Evolutionary conservation across 2,329 filamentous ascomycete species (phyloP).

Genomic region (Lojkania enalia): DNA sequence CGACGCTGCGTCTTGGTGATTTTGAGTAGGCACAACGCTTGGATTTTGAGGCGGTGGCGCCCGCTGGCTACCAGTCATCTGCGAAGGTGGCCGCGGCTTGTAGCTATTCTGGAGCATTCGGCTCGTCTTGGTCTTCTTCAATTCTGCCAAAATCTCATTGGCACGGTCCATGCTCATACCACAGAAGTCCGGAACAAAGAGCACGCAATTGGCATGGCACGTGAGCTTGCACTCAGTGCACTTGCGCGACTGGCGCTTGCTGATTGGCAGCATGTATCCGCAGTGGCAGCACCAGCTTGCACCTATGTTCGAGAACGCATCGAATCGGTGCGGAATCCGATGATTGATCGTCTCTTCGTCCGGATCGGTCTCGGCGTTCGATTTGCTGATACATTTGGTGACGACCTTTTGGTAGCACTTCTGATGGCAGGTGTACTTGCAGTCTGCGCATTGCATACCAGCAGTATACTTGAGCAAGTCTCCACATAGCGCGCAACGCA

Average conservation of each 20-base stretch:
- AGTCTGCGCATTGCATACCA: constrained; percentile 98
- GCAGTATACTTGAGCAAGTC: constrained; percentile 98
- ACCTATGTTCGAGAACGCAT: constrained; percentile 94
- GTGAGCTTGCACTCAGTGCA: constrained; percentile 94
- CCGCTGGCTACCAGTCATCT: constrained; percentile 52
- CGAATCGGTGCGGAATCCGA: constrained; percentile 95
- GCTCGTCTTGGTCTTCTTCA: constrained; percentile 66
- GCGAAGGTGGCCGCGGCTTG: constrained; percentile 57
- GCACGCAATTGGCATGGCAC: constrained; percentile 86
- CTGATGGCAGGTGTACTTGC: constrained; percentile 98
- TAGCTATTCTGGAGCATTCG: constrained; percentile 26
- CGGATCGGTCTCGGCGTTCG: constrained; percentile 95
- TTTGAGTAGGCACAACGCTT: constrained; percentile 56
- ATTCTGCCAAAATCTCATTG: constrained; percentile 87
- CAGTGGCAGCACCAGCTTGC: constrained; percentile 99
- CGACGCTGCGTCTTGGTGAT: too few species aligned
- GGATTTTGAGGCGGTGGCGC: constrained; percentile 24
- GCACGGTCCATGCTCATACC: constrained; percentile 99
- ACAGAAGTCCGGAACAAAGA: constrained; percentile 97
- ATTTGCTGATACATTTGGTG: constrained; percentile 99
- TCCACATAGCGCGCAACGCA: constrained; percentile 96
- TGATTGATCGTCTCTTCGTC: constrained; percentile 99
- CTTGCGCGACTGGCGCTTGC: constrained; percentile 91
- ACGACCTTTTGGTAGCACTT: constrained; percentile 97
- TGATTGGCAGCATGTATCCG: constrained; percentile 91